Conservation (phyloP, 768 basidiomycete species). For the Hemileccinum rubropunctum region DNA sequence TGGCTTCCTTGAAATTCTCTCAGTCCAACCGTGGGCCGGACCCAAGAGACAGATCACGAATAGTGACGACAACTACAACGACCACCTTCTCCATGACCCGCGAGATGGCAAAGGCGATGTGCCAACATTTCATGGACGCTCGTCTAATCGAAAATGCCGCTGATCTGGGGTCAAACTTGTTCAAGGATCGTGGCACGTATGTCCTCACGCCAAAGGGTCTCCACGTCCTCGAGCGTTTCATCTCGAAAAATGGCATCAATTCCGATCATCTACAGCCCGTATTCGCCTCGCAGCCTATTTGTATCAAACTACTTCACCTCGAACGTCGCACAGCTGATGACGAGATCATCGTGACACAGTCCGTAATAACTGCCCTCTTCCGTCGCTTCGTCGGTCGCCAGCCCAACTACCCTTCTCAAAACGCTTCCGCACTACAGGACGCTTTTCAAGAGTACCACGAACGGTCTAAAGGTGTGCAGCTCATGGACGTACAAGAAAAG, state of each 20-base stretch:
- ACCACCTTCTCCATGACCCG: constrained; percentile 99
- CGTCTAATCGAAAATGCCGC: constrained; percentile 96
- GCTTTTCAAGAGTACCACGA: constrained; percentile 75
- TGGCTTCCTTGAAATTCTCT: constrained; percentile 95
- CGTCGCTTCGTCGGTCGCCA: constrained; percentile 89
- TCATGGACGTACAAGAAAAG: constrained; percentile 72
- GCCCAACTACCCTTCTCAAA: constrained; percentile 68
- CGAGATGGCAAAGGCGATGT: constrained; percentile 99
- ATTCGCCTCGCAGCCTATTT: constrained; percentile 91
- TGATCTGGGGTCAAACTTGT: constrained; percentile 82
- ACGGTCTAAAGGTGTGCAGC: constrained; percentile 67
- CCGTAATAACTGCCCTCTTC: constrained; percentile 92
- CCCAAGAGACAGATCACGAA: constrained; percentile 95
- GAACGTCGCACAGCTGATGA: constrained; percentile 91
- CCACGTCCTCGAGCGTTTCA: constrained; percentile 98
- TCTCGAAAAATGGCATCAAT: constrained; percentile 98
- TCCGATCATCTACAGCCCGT: constrained; percentile 89
- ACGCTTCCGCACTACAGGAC: constrained; percentile 48
- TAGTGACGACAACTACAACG: constrained; percentile 98
- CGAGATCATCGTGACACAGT: constrained; percentile 94
- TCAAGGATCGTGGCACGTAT: constrained; percentile 98
- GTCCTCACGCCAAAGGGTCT: constrained; percentile 96
- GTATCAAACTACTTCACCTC: constrained; percentile 95
- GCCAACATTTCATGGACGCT: constrained; percentile 99
- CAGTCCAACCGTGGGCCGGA: constrained; percentile 98